Base-by-base conservation (phyloP, 2,329 filamentous ascomycete genomes). In the Dactylellina leptospora region DNA sequence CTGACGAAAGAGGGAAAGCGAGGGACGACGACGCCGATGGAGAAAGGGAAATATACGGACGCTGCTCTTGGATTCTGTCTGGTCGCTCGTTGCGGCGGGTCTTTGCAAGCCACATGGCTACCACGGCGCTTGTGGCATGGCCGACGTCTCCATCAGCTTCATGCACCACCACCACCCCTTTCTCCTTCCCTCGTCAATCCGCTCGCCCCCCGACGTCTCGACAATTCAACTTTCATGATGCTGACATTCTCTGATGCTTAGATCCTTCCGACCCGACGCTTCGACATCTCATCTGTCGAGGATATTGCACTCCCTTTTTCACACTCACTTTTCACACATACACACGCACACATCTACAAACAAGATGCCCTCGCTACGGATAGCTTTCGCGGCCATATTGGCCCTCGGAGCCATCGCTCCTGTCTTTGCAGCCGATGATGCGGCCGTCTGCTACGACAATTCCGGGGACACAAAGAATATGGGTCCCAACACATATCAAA, bases 401-500 rank as follows among this genome's bases (percentile, higher is more conserved):
- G 58, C 51, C 44, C 10, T 62, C n/a, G 66, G 66, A 27, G 56
- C 56, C 6, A 40, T 71, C 42, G 38, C 53, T 44, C 66, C 66
- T 4, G 51, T 23, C 18, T 13, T 63, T 11, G 69, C 60, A 2
- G 27, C 36, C 3, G 56, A 63, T 13, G 22, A n/a, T 9, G n/a
- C 47, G 1, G 27, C 18, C 48, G 47, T 22, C n/a, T 73, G 69
- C 36, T 73, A 60, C 30, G 47, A 61, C 27, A 66, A 48, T 40
- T 23, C 42, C 6, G 69, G 69, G n/a, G 48, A 64, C 3, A 45
- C 40, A n/a, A 66, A 50, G 10, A 66, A 64, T 25, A 36, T 44
- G 30, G 69, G 69, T 27, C 40, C 48, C n/a, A 45, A 73, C n/a
- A 64, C 69, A 51, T 73, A 73, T 22, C 69, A 73, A 33, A 58